phyloP scores from a whole-genome alignment of 805 yeast genomes.

The Ogataea ramenticola region DNA sequence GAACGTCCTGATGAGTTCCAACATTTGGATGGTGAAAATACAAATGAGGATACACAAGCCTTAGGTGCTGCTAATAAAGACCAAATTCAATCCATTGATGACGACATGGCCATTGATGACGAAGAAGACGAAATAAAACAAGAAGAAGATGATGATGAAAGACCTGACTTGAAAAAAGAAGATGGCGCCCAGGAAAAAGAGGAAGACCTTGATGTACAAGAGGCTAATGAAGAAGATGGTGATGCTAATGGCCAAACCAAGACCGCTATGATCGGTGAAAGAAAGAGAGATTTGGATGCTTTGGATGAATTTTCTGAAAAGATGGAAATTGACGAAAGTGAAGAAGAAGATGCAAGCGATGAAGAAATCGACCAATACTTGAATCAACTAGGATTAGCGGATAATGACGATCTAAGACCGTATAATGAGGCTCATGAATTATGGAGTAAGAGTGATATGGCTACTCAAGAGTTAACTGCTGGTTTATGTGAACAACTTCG shows the following conservation, averaged over 20 bases:
- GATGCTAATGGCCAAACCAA: constrained; percentile 11
- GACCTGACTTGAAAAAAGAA: constrained; percentile 22
- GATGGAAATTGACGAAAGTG: constrained; percentile 25
- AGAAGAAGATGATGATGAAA: constrained; percentile 18
- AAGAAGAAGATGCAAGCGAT: constrained; percentile 24
- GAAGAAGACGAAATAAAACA: constrained; percentile 34
- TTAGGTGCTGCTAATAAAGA: constrained; percentile 84
- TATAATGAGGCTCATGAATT: constrained; percentile 61
- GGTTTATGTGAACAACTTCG: constrained; percentile 89
- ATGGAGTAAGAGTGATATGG: constrained; percentile 78
- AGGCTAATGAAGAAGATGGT: constrained; percentile 11
- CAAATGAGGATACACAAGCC: constrained; percentile 82
- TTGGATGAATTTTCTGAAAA: constrained; percentile 38
- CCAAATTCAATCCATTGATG: constrained; percentile 68
- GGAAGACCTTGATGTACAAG: constrained; percentile 18
- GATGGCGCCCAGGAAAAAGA: constrained; percentile 20
- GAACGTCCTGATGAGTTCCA: constrained; percentile 82
- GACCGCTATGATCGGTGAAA: constrained; percentile 16
- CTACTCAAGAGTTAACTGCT: constrained; percentile 84
- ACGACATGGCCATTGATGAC: constrained; percentile 77
- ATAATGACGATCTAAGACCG: constrained; percentile 15
- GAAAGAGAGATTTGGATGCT: constrained; percentile 8
- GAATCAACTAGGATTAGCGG: constrained; percentile 13
- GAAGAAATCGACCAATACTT: constrained; percentile 14
- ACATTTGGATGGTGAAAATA: constrained; percentile 73